Percentiles rank a stretch among this genome's conserved stretches.
Conservation (phyloP, 768 basidiomycete genomes). For the Auricularia sp. region DNA sequence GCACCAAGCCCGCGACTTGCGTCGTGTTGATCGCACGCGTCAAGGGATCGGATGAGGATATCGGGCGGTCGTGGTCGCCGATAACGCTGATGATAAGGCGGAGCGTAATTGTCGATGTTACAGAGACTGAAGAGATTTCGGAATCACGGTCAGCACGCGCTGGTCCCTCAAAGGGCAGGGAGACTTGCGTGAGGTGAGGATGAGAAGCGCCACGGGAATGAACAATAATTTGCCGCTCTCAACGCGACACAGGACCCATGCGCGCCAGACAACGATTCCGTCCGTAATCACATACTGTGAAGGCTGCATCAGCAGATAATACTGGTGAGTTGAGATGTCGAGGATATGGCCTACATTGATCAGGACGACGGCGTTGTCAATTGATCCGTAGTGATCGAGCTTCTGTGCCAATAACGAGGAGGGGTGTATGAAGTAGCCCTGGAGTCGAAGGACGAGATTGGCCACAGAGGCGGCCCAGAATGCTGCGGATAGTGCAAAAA, state of each 20-base stretch:
- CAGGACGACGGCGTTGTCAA: background rate
- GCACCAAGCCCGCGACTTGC: background rate
- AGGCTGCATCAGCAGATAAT: background rate
- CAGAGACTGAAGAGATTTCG: background rate
- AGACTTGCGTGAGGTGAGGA: background rate
- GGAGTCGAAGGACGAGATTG: background rate
- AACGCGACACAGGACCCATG: background rate
- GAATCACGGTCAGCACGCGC: background rate
- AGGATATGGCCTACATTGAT: background rate
- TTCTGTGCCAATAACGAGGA: background rate
- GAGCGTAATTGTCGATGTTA: background rate
- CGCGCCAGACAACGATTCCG: background rate
- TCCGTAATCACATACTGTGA: background rate
- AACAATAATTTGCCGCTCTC: background rate
- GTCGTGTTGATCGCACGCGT: background rate
- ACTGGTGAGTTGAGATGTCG: background rate
- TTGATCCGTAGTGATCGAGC: background rate
- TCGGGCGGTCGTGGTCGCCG: background rate
- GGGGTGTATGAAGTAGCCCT: background rate
- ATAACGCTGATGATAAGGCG: background rate
- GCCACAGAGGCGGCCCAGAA: background rate
- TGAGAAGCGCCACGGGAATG: background rate
- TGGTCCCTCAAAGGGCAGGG: background rate
- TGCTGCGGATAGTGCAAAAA: background rate
- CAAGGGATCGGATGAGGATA: background rate